These are phyloP conservation scores for Pleodorina starrii DNA, from an alignment of 139 green algal species.

Conservation along the genomic window DNA sequence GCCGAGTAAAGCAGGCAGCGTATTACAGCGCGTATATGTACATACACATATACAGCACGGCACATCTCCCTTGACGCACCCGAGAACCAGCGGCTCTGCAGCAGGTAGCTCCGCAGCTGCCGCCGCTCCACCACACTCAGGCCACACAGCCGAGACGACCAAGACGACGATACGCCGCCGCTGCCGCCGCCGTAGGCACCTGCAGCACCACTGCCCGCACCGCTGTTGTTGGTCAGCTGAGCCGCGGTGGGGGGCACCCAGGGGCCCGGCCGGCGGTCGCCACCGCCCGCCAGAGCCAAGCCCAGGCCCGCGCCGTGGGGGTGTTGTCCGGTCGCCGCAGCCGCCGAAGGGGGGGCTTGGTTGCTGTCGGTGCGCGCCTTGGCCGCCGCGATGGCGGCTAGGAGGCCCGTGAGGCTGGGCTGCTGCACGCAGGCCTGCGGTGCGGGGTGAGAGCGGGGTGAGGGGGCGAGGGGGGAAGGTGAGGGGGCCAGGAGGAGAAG, in stretches of 20 bases:
- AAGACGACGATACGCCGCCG: not conserved
- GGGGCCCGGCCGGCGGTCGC: not conserved
- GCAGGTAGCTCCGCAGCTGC: constrained; percentile 78
- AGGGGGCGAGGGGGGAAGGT: no score
- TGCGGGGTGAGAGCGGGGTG: no score
- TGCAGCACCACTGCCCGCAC: no score
- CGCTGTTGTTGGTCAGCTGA: no score
- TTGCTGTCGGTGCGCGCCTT: not conserved
- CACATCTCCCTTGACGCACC: no score
- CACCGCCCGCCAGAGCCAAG: not conserved
- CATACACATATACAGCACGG: no score
- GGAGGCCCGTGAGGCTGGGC: constrained; percentile 66
- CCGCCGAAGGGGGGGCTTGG: no score
- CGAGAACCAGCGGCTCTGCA: constrained; percentile 74
- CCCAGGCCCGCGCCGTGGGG: no score
- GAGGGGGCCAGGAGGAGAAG: constrained; percentile 21
- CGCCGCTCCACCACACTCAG: constrained; percentile 62
- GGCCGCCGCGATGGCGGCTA: constrained; percentile 66
- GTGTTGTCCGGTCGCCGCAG: no score
- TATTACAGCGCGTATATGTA: no score
- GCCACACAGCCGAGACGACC: constrained; percentile 19
- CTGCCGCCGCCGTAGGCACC: no score
- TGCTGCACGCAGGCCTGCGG: constrained; percentile 63
- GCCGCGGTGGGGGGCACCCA: not conserved
- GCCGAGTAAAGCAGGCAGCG: no score